Percentiles rank a stretch among this genome's conserved stretches.
phyloP scores from a whole-genome alignment of 257 asterid genomes.

The Apocynum venetum region DNA sequence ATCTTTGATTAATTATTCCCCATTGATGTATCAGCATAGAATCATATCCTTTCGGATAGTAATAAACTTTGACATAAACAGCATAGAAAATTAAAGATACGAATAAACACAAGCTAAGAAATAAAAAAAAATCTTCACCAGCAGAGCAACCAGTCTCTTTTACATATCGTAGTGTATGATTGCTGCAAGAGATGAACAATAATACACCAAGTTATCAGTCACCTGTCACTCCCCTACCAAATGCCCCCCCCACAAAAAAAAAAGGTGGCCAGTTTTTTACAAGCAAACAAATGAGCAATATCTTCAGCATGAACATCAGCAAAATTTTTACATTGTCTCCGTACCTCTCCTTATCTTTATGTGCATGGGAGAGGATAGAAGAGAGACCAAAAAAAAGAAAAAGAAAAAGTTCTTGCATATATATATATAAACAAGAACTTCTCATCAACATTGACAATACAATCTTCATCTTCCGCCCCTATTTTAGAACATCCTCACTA shows the following conservation, averaged over 20 bases:
- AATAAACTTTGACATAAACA: not conserved
- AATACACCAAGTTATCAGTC: not conserved
- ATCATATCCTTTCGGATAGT: not conserved
- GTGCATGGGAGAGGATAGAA: slow-evolving; percentile 23
- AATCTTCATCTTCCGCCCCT: not conserved
- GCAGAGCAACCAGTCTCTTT: not conserved
- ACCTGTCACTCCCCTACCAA: not conserved
- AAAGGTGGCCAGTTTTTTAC: not conserved
- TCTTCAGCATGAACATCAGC: not conserved
- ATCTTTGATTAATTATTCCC: not conserved
- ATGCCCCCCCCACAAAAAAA: not conserved
- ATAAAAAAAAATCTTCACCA: not conserved
- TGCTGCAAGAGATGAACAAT: not conserved
- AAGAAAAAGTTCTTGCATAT: not conserved
- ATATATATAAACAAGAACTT: not conserved
- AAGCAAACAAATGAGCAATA: slow-evolving; percentile 2
- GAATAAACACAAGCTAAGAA: not conserved
- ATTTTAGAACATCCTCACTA: not conserved
- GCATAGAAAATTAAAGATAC: not conserved
- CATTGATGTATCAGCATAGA: not conserved
- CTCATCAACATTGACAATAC: not conserved
- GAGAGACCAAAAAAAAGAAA: slow-evolving; percentile 10
- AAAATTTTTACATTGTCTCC: slow-evolving; percentile 1
- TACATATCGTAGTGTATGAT: not conserved
- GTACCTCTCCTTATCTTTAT: slow-evolving; percentile 32